phyloP scores from a whole-genome alignment of 1,139 yeast species.

The Geotrichum restrictum region DNA sequence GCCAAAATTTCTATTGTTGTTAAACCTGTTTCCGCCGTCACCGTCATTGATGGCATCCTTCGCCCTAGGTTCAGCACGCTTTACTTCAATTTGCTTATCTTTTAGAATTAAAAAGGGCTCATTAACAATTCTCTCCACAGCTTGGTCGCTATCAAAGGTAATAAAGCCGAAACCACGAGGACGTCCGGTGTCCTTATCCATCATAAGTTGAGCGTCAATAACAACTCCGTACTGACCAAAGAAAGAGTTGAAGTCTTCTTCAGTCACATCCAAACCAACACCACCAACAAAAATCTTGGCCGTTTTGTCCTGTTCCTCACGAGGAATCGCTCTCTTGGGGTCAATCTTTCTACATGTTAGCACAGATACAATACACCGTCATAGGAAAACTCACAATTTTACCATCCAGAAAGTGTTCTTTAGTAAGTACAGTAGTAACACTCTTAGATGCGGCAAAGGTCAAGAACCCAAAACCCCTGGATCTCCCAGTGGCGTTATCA shows the following conservation, averaged over 20 bases:
- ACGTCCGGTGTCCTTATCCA: conserved; percentile 95
- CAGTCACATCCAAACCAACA: conserved; percentile 91
- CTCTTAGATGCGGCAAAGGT: conserved; percentile 79
- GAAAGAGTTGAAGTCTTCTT: conserved; percentile 81
- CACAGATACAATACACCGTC: neutral
- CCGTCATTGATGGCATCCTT: conserved; percentile 26
- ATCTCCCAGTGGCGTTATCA: conserved; percentile 82
- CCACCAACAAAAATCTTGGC: conserved; percentile 99
- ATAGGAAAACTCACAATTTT: conserved; percentile 49
- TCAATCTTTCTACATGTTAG: conserved; percentile 49
- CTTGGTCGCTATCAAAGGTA: conserved; percentile 92
- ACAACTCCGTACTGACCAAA: conserved; percentile 89
- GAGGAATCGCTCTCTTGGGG: conserved; percentile 96
- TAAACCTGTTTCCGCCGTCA: conserved; percentile 15
- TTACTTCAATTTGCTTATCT: conserved; percentile 91
- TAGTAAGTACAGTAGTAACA: conserved; percentile 82
- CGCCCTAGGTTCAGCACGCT: conserved; percentile 90
- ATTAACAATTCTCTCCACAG: conserved; percentile 86
- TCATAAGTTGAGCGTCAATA: conserved; percentile 95
- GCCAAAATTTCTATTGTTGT: conserved; percentile 27
- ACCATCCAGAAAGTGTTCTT: conserved; percentile 90
- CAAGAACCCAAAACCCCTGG: conserved; percentile 94
- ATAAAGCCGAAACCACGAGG: conserved; percentile 98
- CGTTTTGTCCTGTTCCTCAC: conserved; percentile 95
- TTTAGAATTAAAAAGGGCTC: conserved; percentile 78